Evolutionary conservation across 805 yeast genomes (phyloP).

Genomic region (Cyberlindnera nakhonratchasimensis): DNA sequence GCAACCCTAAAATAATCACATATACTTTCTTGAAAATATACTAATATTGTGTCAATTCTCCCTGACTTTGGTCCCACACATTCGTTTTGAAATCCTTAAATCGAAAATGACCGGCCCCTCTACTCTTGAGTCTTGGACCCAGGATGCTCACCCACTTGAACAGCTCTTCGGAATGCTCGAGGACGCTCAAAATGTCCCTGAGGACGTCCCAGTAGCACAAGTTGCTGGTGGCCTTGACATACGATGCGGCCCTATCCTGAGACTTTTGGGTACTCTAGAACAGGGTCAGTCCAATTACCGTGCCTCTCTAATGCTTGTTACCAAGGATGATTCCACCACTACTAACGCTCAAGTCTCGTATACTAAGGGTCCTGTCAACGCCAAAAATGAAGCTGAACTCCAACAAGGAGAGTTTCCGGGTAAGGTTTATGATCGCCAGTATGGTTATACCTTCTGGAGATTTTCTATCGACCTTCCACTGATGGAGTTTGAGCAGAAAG

Average conservation of each 20-base stretch:
- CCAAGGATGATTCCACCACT: conserved; percentile 32
- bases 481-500: conserved; percentile 50
- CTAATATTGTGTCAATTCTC: too few relatives aligned
- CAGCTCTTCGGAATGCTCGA: conserved; percentile 10
- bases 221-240: conserved; percentile 36
- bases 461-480: conserved; percentile 53
- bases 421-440: conserved; percentile 39
- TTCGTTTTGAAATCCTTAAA: background rate
- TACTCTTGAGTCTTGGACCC: conserved; percentile 9
- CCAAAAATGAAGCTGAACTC: conserved; percentile 12
- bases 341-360: conserved; percentile 33
- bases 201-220: conserved; percentile 10
- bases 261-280: conserved; percentile 63
- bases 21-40: background rate
- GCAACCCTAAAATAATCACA: conserved; percentile 6
- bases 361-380: conserved; percentile 30
- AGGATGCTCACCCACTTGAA: conserved; percentile 13
- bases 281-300: conserved; percentile 49
- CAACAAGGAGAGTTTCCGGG: conserved; percentile 46
- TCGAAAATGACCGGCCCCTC: conserved; percentile 1
- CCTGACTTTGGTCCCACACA: too few relatives aligned
- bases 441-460: conserved; percentile 60
- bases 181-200: conserved; percentile 13
- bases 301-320: conserved; percentile 66
- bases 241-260: conserved; percentile 74